Evolutionary conservation across 371 early-diverging fungal genomes (phyloP), one percentile per base, ranked within the genome.

Genomic region (Mortierella sp.): DNA sequence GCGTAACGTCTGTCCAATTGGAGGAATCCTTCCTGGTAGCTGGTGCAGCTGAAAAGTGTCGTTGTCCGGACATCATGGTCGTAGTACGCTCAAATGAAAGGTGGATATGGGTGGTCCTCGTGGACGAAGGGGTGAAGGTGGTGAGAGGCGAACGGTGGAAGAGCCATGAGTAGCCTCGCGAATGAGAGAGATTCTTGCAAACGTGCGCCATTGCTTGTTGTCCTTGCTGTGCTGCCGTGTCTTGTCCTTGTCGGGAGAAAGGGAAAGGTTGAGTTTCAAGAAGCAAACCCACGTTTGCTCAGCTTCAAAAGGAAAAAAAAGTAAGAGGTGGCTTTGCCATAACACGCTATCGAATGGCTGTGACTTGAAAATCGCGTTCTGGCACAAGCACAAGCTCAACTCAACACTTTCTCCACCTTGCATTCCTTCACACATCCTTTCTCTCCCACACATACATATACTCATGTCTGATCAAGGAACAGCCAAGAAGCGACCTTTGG

Each of bases 401-500:
- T 16, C 16, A 16, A 38, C 42, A 38, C 42, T n/a, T n/a, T 48
- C 16, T 26, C 50, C 16, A 68, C 2, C 44, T n/a, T 28, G 31
- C 50, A 70, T n/a, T 13, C 16, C 3, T 38, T 28, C 24, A 34
- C 11, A 31, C 63, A 28, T 60, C 63, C 4, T 60, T 31, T 6
- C 38, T 34, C 28, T 38, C n/a, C 52, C 31, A 28, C n/a, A 50
- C 71, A 52, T 21, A 26, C 31, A 10, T 19, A 1, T 21, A 42
- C 42, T 34, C 70, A 84, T 84, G 80, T 74, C 81, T 19, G 81
- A 75, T 24, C 57, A 72, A 45, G 78, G 75, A 71, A 38, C 70
- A 47, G 55, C 57, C 73, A 73, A 38, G 68, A 84, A 84, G 68
- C 45, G 84, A 45, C 79, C 79, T 2, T 65, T 74, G 26, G 78